A percentile compares a stretch with the other conserved stretches of the same genome.
These are phyloP conservation scores for Euphorbia tirucalli DNA, from an alignment of 345 rosid species.

Conservation along the genomic window DNA sequence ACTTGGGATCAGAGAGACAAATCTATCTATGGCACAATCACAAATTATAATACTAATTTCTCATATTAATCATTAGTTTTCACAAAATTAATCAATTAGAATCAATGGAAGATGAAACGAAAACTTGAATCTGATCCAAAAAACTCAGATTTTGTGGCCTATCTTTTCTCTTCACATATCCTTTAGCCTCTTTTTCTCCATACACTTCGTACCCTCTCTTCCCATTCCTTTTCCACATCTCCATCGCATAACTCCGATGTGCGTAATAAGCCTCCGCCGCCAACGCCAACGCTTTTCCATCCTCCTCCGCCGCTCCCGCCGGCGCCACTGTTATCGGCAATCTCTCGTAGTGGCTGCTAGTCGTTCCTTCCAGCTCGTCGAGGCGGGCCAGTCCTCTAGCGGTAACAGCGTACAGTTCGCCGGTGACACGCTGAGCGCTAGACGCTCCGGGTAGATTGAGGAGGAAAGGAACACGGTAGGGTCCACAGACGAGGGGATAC, in stretches of 20 bases:
- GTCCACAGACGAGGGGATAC: conserved; percentile 84
- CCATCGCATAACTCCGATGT: conserved; percentile 50
- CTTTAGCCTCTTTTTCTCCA: conserved; percentile 62
- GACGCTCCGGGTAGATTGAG: conserved; percentile 59
- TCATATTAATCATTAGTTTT: no score
- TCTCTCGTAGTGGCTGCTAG: conserved; percentile 59
- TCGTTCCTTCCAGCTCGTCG: conserved; percentile 77
- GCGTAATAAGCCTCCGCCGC: conserved; percentile 75
- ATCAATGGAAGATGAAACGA: conserved; percentile 40
- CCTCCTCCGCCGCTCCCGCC: background rate
- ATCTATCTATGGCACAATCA: background rate
- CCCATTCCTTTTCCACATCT: conserved; percentile 60
- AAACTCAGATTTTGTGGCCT: conserved; percentile 63
- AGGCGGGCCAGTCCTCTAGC: conserved; percentile 48
- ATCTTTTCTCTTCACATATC: conserved; percentile 66
- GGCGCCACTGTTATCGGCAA: conserved; percentile 38
- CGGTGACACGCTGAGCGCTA: conserved; percentile 51
- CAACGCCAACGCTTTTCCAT: background rate
- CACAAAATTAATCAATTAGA: background rate
- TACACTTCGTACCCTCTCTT: conserved; percentile 43
- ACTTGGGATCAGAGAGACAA: no score
- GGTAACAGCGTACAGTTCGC: conserved; percentile 77
- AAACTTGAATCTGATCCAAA: conserved; percentile 63
- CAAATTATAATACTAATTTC: background rate
- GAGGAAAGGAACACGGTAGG: conserved; percentile 81